Evolutionary conservation across 2,329 filamentous ascomycete species (phyloP), one percentile per base, ranked within the genome.

Genomic region (Paecilomyces dactylethromorphus): DNA sequence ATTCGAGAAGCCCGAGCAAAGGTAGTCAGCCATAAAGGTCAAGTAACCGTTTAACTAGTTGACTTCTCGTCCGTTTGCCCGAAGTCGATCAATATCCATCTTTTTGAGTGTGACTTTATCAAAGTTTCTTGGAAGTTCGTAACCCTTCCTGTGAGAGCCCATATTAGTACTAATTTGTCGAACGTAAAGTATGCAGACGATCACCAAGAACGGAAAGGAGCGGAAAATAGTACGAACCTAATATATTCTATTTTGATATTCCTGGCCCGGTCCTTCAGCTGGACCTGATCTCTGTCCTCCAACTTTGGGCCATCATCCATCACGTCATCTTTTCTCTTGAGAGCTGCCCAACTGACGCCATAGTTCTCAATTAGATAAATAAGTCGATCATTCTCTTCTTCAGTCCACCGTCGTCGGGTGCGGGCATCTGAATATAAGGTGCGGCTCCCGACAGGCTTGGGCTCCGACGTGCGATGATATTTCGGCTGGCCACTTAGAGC

Each of bases 181-280:
- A 55, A 61, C 55, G 51, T 56, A 59, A 56, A n/a, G 26, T 35
- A 32, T 33, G 53, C 24, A 18, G 33, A 58, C 15, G 10, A 54
- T 33, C 21, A 18, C 8, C 52, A 59, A 32, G 8, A 22, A 26
- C 63, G 65, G n/a, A 64, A 57, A 60, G 59, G 52, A 59, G 53
- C 21, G 56, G 15, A 22, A 21, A 18, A 29, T 26, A 53, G 29
- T 39, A 74, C 75, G 69, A 66, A 80, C 78, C 75, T 76, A 2
- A 80, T 56, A 56, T 66, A 77, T 7, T 70, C 70, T 49, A 77
- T 70, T 65, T 81, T 82, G 59, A 85, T 69, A 60, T 83, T 84
- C 55, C 83, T 75, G 3, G 82, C 83, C 60, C 78, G 79, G 62
- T 83, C 81, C 63, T 82, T 83, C 7, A 85, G 60, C 52, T 83